Base-by-base conservation (phyloP, 495 filamentous ascomycete species). In the Aspergillus incahuasiensis region DNA sequence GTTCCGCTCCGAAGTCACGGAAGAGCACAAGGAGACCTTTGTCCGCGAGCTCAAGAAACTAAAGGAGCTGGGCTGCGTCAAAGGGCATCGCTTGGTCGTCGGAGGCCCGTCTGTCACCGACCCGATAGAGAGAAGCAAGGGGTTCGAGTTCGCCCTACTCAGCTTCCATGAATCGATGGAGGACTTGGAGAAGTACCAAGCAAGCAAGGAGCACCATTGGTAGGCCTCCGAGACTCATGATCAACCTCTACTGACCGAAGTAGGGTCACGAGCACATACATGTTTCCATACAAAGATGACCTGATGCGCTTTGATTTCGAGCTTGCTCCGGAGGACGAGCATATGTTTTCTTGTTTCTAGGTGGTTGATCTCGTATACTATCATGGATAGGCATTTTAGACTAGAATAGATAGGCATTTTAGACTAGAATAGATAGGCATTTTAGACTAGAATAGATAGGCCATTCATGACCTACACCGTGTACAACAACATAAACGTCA, bases 291-390 rank as follows among this genome's bases (percentile, higher is more conserved):
- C 25, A 28, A 28, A 8, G 70, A 74, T 24, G 70, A 74, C 53
- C 38, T 73, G 9, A 48, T 67, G 34, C 61, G 68, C 19, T 74
- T 71, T 55, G 72, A 73, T 55, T 73, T 74, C 57, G 70, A 71
- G 44, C 65, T 74, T 41, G 63, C 60, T 24, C 30, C 41, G 5
- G 68, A 71, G 52, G 71, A 70, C 40, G 68, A 68, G 49, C 47
- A 56, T 24, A 65, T 68, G 60, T 63, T 57, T 44, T 25, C 52
- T 41, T 70, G 25, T 28, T 28, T 28, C 25, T 28, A 28, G 25
- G n/a, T n/a, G n/a, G n/a, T n/a, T n/a, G n/a, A n/a, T n/a, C n/a
- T n/a, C n/a, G n/a, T n/a, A n/a, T n/a, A n/a, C n/a, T n/a, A n/a
- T 59, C 38, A 43, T 43, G 40, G 40, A n/a, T n/a, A n/a, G n/a